Base-by-base conservation (phyloP, 805 yeast genomes). In the Kodamaea kakaduensis region DNA sequence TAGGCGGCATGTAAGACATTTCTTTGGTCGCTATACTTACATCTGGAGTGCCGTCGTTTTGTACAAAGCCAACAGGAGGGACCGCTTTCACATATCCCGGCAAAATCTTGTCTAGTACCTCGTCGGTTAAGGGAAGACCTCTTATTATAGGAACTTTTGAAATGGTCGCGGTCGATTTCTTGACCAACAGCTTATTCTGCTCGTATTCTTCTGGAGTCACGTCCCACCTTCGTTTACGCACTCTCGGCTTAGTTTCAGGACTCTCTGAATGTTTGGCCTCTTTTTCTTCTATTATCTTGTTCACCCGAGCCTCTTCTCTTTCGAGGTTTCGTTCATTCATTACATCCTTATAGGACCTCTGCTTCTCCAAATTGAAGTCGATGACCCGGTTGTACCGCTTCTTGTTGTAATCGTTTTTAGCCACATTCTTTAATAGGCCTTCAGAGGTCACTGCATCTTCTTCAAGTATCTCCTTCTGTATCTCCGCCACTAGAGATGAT, bases 1-100 rank as follows among this genome's bases (percentile, higher is more conserved):
- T 64, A 15, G 76, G 78, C 0, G 85, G 85, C 20, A 79, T 69
- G 43, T 64, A 56, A 43, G 73, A 25, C 12, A 26, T 81, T 0
- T 71, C 51, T 3, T 30, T 25, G 7, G 42, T 25, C 2, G 50
- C 34, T 28, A 52, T 47, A 6, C 55, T 48, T 3, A 60, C 43
- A 42, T 71, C 73, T 1, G 71, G 69, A 0, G 58, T 54, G n/a
- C 29, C 43, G 3, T 23, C 36, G 8, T 25, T 28, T 37, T 22
- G 77, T n/a, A 48, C 48, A 43, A 67, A 75, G 14, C 57, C 62
- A 8, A 50, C 50, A 3, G 84, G 84, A 3, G 67, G 68, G 3
- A 59, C 30, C 2, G 54, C 63, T 9, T 69, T 50, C 13, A 63
- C 54, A 44, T 71, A 81, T 0, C 81, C 82, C 0, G 84, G 85